Evolutionary conservation across 352 stramenopile species (phyloP).

Genomic region (Phytophthora megakarya): DNA sequence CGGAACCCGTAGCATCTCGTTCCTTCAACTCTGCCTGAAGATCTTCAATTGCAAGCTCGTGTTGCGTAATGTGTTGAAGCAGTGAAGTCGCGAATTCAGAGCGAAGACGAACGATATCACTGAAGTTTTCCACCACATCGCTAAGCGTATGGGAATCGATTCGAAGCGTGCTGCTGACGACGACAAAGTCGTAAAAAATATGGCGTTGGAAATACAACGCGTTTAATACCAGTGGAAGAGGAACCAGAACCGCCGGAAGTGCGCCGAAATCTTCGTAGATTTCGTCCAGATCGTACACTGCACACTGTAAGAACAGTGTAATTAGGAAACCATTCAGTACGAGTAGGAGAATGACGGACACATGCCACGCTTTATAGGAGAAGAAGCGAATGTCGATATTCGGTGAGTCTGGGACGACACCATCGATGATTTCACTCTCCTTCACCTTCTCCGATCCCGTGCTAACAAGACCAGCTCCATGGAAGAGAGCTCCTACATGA

Average conservation of each 20-base stretch:
- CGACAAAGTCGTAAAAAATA: conserved; percentile 65
- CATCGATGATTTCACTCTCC: conserved; percentile 6
- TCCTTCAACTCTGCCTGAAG: conserved; percentile 39
- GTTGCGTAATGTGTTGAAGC: conserved; percentile 21
- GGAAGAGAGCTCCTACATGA: not conserved
- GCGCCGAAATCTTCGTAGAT: conserved; percentile 40
- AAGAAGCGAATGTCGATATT: conserved; percentile 48
- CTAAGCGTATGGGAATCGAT: conserved; percentile 57
- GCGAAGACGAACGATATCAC: conserved; percentile 51
- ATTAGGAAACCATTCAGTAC: conserved; percentile 69
- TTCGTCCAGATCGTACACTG: conserved; percentile 49
- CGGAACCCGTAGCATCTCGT: conserved; percentile 30
- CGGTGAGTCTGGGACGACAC: conserved; percentile 15
- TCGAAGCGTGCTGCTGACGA: conserved; percentile 54
- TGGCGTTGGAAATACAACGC: conserved; percentile 52
- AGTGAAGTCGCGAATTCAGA: conserved; percentile 49
- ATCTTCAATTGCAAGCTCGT: conserved; percentile 28
- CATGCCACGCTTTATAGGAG: conserved; percentile 68
- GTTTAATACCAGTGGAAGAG: conserved; percentile 50
- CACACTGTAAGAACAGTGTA: conserved; percentile 61
- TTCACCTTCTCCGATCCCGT: not conserved
- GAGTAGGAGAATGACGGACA: conserved; percentile 57
- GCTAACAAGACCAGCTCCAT: not conserved
- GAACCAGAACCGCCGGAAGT: conserved; percentile 37
- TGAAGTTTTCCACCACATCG: conserved; percentile 66